Evolutionary conservation across 2,329 filamentous ascomycete species (phyloP).

Genomic region (Aspergillus sp.): DNA sequence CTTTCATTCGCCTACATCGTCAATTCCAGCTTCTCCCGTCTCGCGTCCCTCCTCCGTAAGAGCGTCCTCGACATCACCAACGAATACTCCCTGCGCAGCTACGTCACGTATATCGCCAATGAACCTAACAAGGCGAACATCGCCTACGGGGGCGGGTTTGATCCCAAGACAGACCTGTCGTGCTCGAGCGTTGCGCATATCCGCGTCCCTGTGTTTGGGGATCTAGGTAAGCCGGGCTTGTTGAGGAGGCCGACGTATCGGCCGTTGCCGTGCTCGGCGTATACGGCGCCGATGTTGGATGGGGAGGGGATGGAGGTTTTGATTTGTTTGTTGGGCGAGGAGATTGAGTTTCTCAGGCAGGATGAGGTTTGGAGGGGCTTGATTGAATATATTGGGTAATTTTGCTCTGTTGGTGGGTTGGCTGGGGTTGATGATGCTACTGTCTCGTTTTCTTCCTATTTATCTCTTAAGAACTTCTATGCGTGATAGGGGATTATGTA

Average conservation of each 20-base stretch:
- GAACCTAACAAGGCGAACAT: constrained; percentile 15
- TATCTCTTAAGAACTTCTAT: too few species aligned
- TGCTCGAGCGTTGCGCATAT: constrained; percentile 18
- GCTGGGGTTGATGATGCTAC: too few species aligned
- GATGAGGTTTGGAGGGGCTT: constrained; percentile 9
- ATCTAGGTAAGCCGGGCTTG: constrained; percentile 8
- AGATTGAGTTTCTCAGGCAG: constrained; percentile 5
- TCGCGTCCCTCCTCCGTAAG: constrained; percentile 5
- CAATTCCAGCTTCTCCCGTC: background rate
- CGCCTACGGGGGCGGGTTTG: constrained; percentile 15
- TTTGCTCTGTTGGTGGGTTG: background rate
- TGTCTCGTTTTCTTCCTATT: too few species aligned
- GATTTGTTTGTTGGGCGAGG: constrained; percentile 15
- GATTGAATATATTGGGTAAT: constrained; percentile 11
- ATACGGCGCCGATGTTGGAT: constrained; percentile 9
- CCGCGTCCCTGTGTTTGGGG: constrained; percentile 9
- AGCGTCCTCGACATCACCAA: constrained; percentile 3
- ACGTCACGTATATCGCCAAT: constrained; percentile 16
- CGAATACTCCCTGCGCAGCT: constrained; percentile 12
- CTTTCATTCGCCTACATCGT: constrained; percentile 7
- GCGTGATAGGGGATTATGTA: too few species aligned
- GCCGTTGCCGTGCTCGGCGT: constrained; percentile 12
- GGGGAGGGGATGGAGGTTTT: constrained; percentile 9
- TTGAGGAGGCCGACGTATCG: constrained; percentile 10
- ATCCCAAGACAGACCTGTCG: constrained; percentile 13